phyloP scores from a whole-genome alignment of 2,329 filamentous ascomycete species.

The Akanthomyces uredinophilus region DNA sequence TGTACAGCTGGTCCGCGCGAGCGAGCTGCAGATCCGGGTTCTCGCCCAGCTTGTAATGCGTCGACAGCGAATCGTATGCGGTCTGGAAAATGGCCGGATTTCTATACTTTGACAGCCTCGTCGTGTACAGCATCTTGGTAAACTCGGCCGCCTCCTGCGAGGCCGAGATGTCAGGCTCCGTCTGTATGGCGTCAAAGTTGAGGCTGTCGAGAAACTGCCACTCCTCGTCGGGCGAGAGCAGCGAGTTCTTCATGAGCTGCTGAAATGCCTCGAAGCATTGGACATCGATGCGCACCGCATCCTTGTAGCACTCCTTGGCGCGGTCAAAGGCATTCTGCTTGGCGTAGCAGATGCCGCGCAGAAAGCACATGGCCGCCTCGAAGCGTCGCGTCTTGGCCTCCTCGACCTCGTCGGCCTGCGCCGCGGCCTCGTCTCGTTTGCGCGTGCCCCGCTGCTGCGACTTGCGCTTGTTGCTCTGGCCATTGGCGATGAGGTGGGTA shows the following conservation, averaged over 20 bases:
- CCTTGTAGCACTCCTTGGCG: slow-evolving; percentile 97
- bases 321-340: slow-evolving; percentile 97
- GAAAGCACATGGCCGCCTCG: slow-evolving; percentile 95
- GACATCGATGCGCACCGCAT: slow-evolving; percentile 92
- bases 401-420: slow-evolving; percentile 46
- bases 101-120: slow-evolving; percentile 89
- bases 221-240: slow-evolving; percentile 86
- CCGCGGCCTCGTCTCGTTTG: slow-evolving; percentile 28
- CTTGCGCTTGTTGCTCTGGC: slow-evolving; percentile 35
- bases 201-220: slow-evolving; percentile 83
- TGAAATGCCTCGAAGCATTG: slow-evolving; percentile 98
- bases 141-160: slow-evolving; percentile 89
- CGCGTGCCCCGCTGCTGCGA: slow-evolving; percentile 28
- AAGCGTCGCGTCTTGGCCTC: slow-evolving; percentile 74
- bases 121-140: slow-evolving; percentile 93
- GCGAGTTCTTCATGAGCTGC: slow-evolving; percentile 92
- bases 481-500: slow-evolving; percentile 72
- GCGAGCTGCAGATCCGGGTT: slow-evolving; percentile 91
- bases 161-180: slow-evolving; percentile 57
- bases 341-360: slow-evolving; percentile 88
- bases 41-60: slow-evolving; percentile 79
- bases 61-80: slow-evolving; percentile 85
- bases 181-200: slow-evolving; percentile 78
- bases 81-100: slow-evolving; percentile 77
- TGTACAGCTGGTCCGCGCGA: slow-evolving; percentile 86